These are phyloP conservation scores for Claviceps sp. DNA, from an alignment of 2,329 filamentous ascomycete genomes.

Conservation along the genomic window DNA sequence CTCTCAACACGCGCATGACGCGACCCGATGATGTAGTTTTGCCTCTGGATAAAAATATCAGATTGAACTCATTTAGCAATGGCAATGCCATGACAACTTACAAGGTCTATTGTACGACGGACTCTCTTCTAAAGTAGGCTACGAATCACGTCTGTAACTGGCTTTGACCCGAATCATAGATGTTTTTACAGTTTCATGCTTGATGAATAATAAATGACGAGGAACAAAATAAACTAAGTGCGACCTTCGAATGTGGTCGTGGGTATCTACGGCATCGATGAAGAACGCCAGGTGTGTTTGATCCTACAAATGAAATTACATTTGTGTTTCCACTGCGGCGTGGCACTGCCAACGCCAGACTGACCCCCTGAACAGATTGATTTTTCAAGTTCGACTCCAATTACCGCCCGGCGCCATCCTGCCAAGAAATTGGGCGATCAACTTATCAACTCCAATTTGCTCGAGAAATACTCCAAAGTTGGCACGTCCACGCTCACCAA, in stretches of 20 bases:
- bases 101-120: no score
- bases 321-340: not conserved
- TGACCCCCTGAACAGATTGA: not conserved
- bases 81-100: no score
- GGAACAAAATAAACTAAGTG: not conserved
- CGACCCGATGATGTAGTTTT: no score
- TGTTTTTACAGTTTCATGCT: no score
- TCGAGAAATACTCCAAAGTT: not conserved
- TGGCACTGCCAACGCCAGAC: not conserved
- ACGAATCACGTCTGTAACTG: no score
- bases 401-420: not conserved
- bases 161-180: no score
- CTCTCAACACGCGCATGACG: no score
- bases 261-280: constrained; percentile 4
- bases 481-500: not conserved
- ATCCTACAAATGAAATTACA: not conserved
- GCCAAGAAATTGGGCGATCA: not conserved
- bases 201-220: not conserved
- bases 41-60: no score
- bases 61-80: no score
- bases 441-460: not conserved
- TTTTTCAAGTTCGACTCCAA: not conserved
- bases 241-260: constrained; percentile 2
- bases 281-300: not conserved
- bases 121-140: no score